A percentile compares a stretch with the other conserved stretches of the same genome.
Conservation (phyloP, 441 rosid genomes). For the Omphalea diandra region DNA sequence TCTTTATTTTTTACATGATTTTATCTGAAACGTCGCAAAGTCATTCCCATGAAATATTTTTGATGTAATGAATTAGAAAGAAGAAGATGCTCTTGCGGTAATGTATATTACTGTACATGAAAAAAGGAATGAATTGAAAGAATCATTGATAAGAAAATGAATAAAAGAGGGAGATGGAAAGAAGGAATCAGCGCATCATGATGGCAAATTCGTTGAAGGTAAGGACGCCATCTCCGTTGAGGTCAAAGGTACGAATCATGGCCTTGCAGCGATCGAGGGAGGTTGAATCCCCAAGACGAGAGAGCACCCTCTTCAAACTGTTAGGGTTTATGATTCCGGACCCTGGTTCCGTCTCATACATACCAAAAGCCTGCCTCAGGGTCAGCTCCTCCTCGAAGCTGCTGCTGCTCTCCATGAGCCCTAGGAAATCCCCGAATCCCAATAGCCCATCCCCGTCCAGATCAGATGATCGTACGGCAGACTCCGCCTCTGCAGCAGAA, state of each 20-base stretch:
- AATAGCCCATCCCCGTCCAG: slow-evolving; percentile 52
- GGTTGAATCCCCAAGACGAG: slow-evolving; percentile 50
- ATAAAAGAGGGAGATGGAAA: no score
- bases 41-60: no score
- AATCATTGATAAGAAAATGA: no score
- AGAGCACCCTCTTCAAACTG: slow-evolving; percentile 51
- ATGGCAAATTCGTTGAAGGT: slow-evolving; percentile 58
- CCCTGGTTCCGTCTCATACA: slow-evolving; percentile 49
- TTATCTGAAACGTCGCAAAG: no score
- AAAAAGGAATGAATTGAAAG: no score
- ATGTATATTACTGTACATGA: no score
- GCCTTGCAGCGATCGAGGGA: slow-evolving; percentile 47
- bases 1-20: no score
- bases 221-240: slow-evolving; percentile 55
- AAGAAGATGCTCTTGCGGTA: no score
- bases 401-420: slow-evolving; percentile 46
- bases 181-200: slow-evolving; percentile 48
- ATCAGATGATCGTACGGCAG: slow-evolving; percentile 46
- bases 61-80: no score
- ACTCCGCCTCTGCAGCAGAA: slow-evolving; percentile 47
- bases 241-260: slow-evolving; percentile 56
- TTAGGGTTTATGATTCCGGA: slow-evolving; percentile 50
- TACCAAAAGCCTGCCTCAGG: slow-evolving; percentile 47
- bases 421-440: slow-evolving; percentile 50
- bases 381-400: slow-evolving; percentile 48